Base-by-base conservation (phyloP, 2,329 filamentous ascomycete species). In the Claviceps pazoutovae region DNA sequence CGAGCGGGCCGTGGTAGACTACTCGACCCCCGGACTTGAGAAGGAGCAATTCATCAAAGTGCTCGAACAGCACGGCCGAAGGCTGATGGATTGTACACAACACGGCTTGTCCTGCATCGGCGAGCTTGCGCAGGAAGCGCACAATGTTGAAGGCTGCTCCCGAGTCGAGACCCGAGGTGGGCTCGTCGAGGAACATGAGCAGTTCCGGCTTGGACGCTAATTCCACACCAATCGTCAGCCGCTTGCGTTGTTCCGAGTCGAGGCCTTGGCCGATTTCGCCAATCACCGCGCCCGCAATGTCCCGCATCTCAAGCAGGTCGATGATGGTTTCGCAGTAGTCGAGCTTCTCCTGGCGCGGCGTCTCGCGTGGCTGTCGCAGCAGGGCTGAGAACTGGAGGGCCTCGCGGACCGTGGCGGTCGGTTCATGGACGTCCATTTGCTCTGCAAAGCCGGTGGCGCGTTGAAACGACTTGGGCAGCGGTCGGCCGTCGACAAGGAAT, bases 401-500 rank as follows among this genome's bases (percentile, higher is more conserved):
- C 56, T 86, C 83, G 1, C 80, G 72, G 0, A 86, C 80, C 0
- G 83, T 86, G 0, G 80, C 71, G 0, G 79, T 82, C 1, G 79
- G 75, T 54, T 84, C 80, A 57, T 85, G 82, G 2, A 86, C 73
- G 56, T 86, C 82, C 66, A 79, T 78, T 57, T 86, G 82, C 60
- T 86, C 69, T 1, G 68, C 70, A 51, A 72, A 91, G 26, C 86
- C 87, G 0, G 85, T 89, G 59, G 86, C 86, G 46, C 87, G 78
- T 63, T 90, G 86, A 71, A 91, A 91, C 0, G 83, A 86, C 43
- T 75, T 78, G 51, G 88, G 84, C 14, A 85, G 78, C 46, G 79
- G 80, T 21, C 76, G 75, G 2, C 86, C 86, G 58, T 90, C 84
- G 7, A 90, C 83, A n/a, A 88, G 69, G 71, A 91, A 88, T 49